Conservation (phyloP, 768 basidiomycete species). For the Cyathus striatus region DNA sequence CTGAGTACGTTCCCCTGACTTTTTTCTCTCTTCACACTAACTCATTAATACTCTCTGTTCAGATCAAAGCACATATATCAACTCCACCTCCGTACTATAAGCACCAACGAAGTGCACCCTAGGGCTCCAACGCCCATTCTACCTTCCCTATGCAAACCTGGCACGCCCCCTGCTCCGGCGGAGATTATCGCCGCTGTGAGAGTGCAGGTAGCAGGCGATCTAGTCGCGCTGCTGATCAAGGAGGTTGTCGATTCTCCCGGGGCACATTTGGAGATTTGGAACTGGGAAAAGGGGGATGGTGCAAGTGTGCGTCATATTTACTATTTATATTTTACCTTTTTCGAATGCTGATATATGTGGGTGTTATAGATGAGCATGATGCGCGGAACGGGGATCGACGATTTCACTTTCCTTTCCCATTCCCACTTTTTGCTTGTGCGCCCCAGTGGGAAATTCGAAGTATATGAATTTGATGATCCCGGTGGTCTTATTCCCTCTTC, state of each 20-base stretch:
- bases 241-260: slow-evolving; percentile 34
- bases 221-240: slow-evolving; percentile 46
- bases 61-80: slow-evolving; percentile 42
- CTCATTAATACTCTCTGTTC: slow-evolving; percentile 3
- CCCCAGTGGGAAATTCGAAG: slow-evolving; percentile 41
- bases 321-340: too few species aligned
- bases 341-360: too few species aligned
- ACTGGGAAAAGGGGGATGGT: slow-evolving; percentile 42
- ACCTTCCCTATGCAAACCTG: slow-evolving; percentile 29
- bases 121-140: slow-evolving; percentile 33
- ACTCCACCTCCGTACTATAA: slow-evolving; percentile 44
- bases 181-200: slow-evolving; percentile 36
- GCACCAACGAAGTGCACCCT: slow-evolving; percentile 46
- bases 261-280: slow-evolving; percentile 47
- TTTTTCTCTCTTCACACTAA: slow-evolving; percentile 1
- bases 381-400: slow-evolving; percentile 41
- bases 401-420: slow-evolving; percentile 45
- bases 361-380: too few species aligned
- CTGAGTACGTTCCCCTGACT: slow-evolving; percentile 27
- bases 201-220: slow-evolving; percentile 39
- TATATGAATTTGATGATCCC: slow-evolving; percentile 41
- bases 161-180: slow-evolving; percentile 16
- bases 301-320: too few species aligned
- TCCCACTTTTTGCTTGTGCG: slow-evolving; percentile 42
- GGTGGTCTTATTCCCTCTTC: slow-evolving; percentile 5